Evolutionary conservation across 768 basidiomycete species (phyloP).

Genomic region (Auriscalpium vulgare): DNA sequence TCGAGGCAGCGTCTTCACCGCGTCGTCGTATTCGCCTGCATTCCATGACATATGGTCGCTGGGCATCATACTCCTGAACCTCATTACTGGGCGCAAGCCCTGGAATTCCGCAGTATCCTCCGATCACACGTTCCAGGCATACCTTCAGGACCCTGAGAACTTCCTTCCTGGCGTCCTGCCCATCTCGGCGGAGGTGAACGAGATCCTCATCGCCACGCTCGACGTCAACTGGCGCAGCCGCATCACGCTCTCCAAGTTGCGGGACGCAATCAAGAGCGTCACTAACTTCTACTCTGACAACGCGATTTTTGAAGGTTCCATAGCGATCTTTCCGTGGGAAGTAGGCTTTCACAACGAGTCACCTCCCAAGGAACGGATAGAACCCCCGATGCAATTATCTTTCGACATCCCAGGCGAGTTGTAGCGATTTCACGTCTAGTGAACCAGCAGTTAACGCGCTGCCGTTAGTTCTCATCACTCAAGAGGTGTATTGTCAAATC

Average conservation of each 20-base stretch:
- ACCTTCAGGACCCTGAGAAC: slow-evolving; percentile 61
- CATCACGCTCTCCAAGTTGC: slow-evolving; percentile 37
- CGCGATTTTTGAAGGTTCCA: slow-evolving; percentile 72
- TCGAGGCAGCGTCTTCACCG: no score
- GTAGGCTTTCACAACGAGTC: slow-evolving; percentile 52
- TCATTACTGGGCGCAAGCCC: slow-evolving; percentile 90
- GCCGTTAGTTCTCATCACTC: no score
- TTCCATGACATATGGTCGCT: slow-evolving; percentile 95
- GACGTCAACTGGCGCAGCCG: slow-evolving; percentile 29
- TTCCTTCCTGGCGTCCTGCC: slow-evolving; percentile 58
- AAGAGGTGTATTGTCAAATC: no score
- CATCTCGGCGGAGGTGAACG: slow-evolving; percentile 29
- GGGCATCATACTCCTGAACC: slow-evolving; percentile 92
- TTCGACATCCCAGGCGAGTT: no score
- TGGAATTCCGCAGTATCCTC: slow-evolving; percentile 82
- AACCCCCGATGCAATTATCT: no score
- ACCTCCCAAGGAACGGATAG: slow-evolving; percentile 14
- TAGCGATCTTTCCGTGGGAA: slow-evolving; percentile 71
- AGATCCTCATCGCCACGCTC: slow-evolving; percentile 24
- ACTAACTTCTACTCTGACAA: slow-evolving; percentile 62
- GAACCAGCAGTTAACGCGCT: no score
- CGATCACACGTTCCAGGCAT: slow-evolving; percentile 88
- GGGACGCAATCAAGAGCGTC: slow-evolving; percentile 47
- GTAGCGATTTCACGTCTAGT: no score
- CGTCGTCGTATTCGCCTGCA: slow-evolving; percentile 75